Base-by-base conservation (phyloP, 2,329 filamentous ascomycete species). In the Colletotrichum simmondsii region DNA sequence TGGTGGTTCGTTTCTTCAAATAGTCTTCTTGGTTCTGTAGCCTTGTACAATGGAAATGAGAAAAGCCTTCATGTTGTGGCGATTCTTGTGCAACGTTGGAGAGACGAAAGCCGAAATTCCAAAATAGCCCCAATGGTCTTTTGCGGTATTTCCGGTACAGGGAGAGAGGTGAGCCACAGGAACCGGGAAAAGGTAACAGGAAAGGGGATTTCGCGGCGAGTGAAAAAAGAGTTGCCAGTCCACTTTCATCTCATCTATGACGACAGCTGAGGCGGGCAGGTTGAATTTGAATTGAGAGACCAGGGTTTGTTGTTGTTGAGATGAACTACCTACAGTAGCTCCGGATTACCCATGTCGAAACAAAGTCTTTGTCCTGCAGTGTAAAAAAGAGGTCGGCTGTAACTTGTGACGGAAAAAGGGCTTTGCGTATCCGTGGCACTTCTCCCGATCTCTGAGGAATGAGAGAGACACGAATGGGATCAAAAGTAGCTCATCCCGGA, bases 41-140 rank as follows among this genome's bases (percentile, higher is more conserved):
- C 28, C 26, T 26, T 65, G 11, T 60, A 4, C 66, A 32, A 70
- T 32, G 54, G 58, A 61, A 70, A 72, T 22, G 32, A 12, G 37
- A 61, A 54, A 57, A 49, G 37, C 54, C 53, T 46, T 37, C 28
- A 54, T 65, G 54, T 35, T 35, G 32, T 56, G 63, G 54, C 57
- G 60, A 56, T 35, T 69, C 28, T 24, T 60, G 65, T 72, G 70
- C 65, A 32, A 72, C 70, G 37, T 37, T 56, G 46, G 10, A 62
- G 53, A 24, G 37, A 35, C 28, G 22, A 22, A 35, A 54, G 37
- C 52, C 30, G 28, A 56, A 32, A 3, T 32, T 49, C 30, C 32
- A 57, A 53, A 26, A 62, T 32, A 35, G 53, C 59, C 35, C 35
- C 60, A 4, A 16, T 35, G 14, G 30, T 32, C 10, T 28, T 16